phyloP scores from a whole-genome alignment of 163 green algal species.

The Chlorella variabilis region DNA sequence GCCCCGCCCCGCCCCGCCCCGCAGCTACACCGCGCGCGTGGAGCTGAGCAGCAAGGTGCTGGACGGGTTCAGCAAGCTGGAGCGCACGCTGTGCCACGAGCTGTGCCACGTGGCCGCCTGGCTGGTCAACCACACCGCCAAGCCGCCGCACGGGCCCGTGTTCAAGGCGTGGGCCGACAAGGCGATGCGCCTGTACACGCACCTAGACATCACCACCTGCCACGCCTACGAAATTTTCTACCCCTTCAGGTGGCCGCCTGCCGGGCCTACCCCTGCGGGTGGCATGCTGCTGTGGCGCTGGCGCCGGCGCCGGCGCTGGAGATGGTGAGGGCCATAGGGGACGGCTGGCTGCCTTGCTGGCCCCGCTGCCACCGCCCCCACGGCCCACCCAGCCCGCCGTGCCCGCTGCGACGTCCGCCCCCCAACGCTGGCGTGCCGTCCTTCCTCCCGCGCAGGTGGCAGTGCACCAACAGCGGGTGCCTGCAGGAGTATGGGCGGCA shows the following conservation, averaged over 20 bases:
- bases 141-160: conserved; percentile 69
- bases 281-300: neutral
- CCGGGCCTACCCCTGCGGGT: neutral
- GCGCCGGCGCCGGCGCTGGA: too few species aligned
- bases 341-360: too few species aligned
- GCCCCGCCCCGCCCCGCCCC: neutral
- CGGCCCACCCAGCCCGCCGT: too few species aligned
- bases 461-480: conserved; percentile 65
- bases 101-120: conserved; percentile 77
- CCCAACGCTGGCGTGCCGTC: too few species aligned
- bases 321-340: too few species aligned
- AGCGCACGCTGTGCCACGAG: conserved; percentile 74
- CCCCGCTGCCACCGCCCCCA: too few species aligned
- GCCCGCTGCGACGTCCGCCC: too few species aligned
- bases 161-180: conserved; percentile 69
- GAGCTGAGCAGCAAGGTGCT: conserved; percentile 79
- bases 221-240: conserved; percentile 75
- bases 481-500: conserved; percentile 69
- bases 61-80: conserved; percentile 63
- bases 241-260: conserved; percentile 48
- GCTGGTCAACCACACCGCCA: conserved; percentile 70
- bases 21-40: conserved; percentile 62
- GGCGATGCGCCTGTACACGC: conserved; percentile 54
- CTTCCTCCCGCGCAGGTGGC: conserved; percentile 34
- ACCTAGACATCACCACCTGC: conserved; percentile 73